Base-by-base conservation (phyloP, 371 early-diverging fungal genomes). In the Phascolomyces articulosus region DNA sequence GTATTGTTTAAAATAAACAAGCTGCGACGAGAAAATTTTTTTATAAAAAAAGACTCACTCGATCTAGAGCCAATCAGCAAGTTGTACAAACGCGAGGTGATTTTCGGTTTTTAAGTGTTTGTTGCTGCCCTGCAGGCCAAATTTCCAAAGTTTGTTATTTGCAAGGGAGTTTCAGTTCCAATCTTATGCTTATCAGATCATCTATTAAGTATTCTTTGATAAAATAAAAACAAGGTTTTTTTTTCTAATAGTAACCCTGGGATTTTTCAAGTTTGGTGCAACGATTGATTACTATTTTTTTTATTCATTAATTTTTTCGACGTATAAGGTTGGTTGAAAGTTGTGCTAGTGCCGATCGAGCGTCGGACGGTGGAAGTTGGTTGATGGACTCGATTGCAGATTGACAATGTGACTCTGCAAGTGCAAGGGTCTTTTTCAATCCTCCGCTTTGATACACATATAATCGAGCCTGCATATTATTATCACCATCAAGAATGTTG, bases 371-470 rank as follows among this genome's bases (percentile, higher is more conserved):
- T 11, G 92, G 91, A 40, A 93, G 65, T 44, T 85, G 67, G 29
- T 71, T 60, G 53, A 90, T 68, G n/a, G 90, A 83, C n/a, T 84
- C 79, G 53, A 79, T 83, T 11, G 93, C 92, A 16, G 73, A 71
- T 60, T 86, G 77, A 53, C 85, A 84, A 67, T 89, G 89, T 11
- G 58, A 65, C 60, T 81, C 76, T 16, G 89, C 90, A 58, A 89
- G 59, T 31, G 67, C 66, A 38, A 81, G 71, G 0, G 93, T 92
- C 62, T 86, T 82, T 64, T 83, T 86, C 29, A 93, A 62, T 8
- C 91, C 92, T 41, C 85, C 71, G 71, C 92, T 89, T 64, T 82
- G 75, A 66, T 89, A 88, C 15, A 93, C 91, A 41, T 90, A 71
- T 29, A 84, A 75, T 74, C 91, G 83, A 31, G 92, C 87, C 87